Base-by-base conservation (phyloP, 2,329 filamentous ascomycete genomes). In the Apiospora hydei region DNA sequence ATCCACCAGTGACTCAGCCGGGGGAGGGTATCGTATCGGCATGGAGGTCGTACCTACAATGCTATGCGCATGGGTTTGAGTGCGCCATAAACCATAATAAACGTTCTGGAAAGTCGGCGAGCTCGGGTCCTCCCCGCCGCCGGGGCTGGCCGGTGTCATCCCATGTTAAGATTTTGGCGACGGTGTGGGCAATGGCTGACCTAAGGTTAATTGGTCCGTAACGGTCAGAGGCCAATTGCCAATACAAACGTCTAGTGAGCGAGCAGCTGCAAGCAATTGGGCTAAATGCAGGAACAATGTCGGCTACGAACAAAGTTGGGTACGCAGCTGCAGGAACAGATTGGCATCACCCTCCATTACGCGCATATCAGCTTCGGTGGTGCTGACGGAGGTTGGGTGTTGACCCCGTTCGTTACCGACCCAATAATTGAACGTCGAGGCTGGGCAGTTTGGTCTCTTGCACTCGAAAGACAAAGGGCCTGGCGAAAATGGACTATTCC, bases 271-370 rank as follows among this genome's bases (percentile, higher is more conserved):
- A 34, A 34, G 51, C 53, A 2, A 18, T 61, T 61, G 26, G 26
- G 24, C 24, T 61, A 38, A 41, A 64, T 64, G 57, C 57, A 64
- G 30, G 30, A 64, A 64, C 57, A 18, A 64, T 41, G 30, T 30
- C 57, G 57, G 30, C 57, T 41, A 34, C 34, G 18, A 30, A 41
- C 57, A 41, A n/a, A 64, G 34, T 41, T 38, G 34, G 34, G 34
- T n/a, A 41, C 57, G 57, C 57, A 41, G 57, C 57, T 64, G 57
- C 57, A 64, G 57, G 57, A 64, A 64, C 57, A 64, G 57, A 64
- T 64, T 64, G n/a, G 46, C 46, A 49, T 49, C 21, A 49, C 46
- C 46, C n/a, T 18, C 26, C 26, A 57, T 57, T 30, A 57, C 51
- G 26, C 26, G 14, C 51, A 57, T 57, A 3, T 57, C 24, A 30